Evolutionary conservation across 306 rosid species (phyloP), one percentile per base, ranked within the genome.

Genomic region (Prunus salicina): DNA sequence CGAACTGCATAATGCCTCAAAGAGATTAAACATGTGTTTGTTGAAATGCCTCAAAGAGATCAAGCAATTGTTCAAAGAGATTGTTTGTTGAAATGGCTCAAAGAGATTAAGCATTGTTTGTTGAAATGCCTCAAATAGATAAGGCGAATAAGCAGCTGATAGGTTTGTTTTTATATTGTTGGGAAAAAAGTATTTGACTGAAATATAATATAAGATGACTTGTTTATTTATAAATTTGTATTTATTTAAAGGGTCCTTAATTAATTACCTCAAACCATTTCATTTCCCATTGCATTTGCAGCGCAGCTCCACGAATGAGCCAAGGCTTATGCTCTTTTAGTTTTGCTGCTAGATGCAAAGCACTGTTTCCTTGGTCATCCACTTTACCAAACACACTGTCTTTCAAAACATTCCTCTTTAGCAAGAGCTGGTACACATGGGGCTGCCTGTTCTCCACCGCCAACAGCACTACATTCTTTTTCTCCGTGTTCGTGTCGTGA

Each of bases 231-330:
- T n/a, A n/a, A n/a, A n/a, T n/a, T n/a, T n/a, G n/a, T n/a, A n/a
- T n/a, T n/a, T n/a, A n/a, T n/a, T n/a, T n/a, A n/a, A 30, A 30
- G 32, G 32, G 32, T 30, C 32, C 32, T 30, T 30, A 45, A 45
- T 9, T 8, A 24, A 58, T 18, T 74, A 88, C 92, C 81, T 72
- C 28, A 64, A 62, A 80, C 92, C 92, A 86, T 46, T 79, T 88
- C 34, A 77, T 70, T 81, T 88, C 92, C 85, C 88, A 84, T 50
- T 83, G 83, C 86, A 88, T 81, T 77, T 86, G 89, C 47, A 86
- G 50, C 0, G 89, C 88, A 20, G 75, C 84, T 0, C 89, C 89
- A 1, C 86, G 80, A 77, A 85, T 71, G 41, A 52, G 83, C 91
- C 91, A 85, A 11, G 89, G 87, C 56, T 63, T 77, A 47, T 66